Evolutionary conservation across 2,329 filamentous ascomycete species (phyloP), one percentile per base, ranked within the genome.

Genomic region (Colletotrichum salicis): DNA sequence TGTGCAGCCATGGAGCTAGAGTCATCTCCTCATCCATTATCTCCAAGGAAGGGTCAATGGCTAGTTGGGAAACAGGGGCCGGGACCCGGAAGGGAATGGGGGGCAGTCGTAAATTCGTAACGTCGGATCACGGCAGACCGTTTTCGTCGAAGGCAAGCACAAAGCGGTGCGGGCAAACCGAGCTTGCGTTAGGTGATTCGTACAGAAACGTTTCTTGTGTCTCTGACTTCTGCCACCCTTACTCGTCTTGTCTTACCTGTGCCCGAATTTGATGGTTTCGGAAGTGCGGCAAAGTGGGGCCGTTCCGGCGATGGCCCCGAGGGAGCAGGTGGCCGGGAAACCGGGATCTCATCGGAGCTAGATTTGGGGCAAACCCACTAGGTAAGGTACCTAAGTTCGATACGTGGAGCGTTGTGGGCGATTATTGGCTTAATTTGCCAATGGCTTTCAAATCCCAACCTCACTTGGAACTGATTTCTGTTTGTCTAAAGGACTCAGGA

Each of bases 81-180:
- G 11, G 29, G 12, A n/a, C 31, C 35, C 13, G 33, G 58, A 15
- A 11, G 7, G 15, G 13, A 45, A 10, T 12, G 12, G 45, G 45
- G 35, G 48, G 54, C 35, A 52, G n/a, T 22, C 41, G 41, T 8
- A 48, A 19, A 3, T 41, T 41, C 37, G 37, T 13, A 37, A 45
- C 37, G 41, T 62, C 41, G 45, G 35, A 59, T 62, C 15, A 54
- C 37, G 67, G 61, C 61, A 59, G 37, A 22, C 48, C 54, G 67
- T 45, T 65, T 65, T 10, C 67, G 55, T 69, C 61, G 12, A 22
- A 22, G 10, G 13, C 15, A n/a, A n/a, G 52, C 5, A 59, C 54
- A 69, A 59, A 65, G 67, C 15, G 15, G n/a, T 41, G 33, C 31
- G 41, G 37, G 24, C 1, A 52, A n/a, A 29, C 24, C 5, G 8